Percentiles rank a stretch among this genome's conserved stretches.
Evolutionary conservation across 106 monocot genomes (phyloP).

Genomic region (Dendrobium chrysotoxum): DNA sequence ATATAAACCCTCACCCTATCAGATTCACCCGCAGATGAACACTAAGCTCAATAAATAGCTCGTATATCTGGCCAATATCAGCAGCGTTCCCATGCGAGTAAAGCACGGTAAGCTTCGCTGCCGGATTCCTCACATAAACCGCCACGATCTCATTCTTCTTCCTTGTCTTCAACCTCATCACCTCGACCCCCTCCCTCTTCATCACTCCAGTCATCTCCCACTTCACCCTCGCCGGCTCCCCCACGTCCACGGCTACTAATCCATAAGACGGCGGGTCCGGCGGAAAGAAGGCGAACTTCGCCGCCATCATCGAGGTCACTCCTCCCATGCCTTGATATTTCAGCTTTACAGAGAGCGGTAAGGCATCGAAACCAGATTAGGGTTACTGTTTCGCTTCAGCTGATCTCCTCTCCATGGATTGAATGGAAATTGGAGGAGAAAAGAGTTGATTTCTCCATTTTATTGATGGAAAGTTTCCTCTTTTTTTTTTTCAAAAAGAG

Average conservation of each 20-base stretch:
- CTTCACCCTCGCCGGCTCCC: conserved; percentile 5
- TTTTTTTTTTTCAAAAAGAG: conserved; percentile 2
- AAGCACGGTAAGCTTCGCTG: conserved; percentile 48
- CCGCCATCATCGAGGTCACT: conserved; percentile 56
- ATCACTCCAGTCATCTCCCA: conserved; percentile 20
- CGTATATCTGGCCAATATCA: conserved; percentile 64
- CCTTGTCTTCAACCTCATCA: conserved; percentile 32
- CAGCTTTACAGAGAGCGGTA: not conserved
- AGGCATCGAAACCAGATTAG: not conserved
- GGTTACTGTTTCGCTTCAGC: not conserved
- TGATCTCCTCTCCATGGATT: not conserved
- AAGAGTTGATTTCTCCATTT: not conserved
- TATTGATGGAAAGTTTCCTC: conserved; percentile 1
- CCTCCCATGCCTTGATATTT: conserved; percentile 32
- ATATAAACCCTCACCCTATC: conserved; percentile 40
- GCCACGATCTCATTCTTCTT: conserved; percentile 48
- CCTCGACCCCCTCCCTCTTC: conserved; percentile 18
- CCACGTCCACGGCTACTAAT: conserved; percentile 11
- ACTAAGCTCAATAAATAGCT: conserved; percentile 61
- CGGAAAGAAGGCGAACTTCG: conserved; percentile 70
- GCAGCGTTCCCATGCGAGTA: conserved; percentile 76
- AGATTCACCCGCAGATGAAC: conserved; percentile 58
- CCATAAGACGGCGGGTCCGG: conserved; percentile 59
- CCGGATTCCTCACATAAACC: conserved; percentile 32
- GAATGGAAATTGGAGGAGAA: not conserved